Base-by-base conservation (phyloP, 495 filamentous ascomycete genomes). In the Penicillium angulare region DNA sequence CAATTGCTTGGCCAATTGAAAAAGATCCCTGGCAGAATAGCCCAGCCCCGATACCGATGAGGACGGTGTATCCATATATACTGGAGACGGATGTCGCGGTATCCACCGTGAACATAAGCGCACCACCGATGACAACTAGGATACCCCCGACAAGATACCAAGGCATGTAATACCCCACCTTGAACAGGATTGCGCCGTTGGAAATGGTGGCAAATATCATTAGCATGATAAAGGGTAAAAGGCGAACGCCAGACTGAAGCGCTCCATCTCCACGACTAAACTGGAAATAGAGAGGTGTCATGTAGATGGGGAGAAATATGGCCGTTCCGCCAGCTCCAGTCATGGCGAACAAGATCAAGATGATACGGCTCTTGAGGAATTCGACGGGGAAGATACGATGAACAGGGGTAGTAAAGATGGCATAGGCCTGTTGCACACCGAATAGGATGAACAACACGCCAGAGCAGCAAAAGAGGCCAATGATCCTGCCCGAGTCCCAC, bases 61-160 rank as follows among this genome's bases (percentile, higher is more conserved):
- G 33, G 22, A 48, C 21, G 6, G 32, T 24, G 45, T 48, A 48
- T 13, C 45, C 45, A 48, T 48, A 48, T 12, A 48, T 39, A 22
- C 29, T 21, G 13, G 33, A 32, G 13, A 20, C 21, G 18, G 45
- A 27, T 5, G 45, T 48, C n/a, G 27, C 7, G 10, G 33, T 24
- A 27, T 48, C 22, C 10, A 32, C n/a, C 15, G 45, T 48, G 33
- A 35, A 41, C 47, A 49, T 42, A 13, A 49, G 36, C 17, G 47
- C 24, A 8, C 35, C 17, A 27, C 47, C 47, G 21, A 49, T 20
- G 33, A 49, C 16, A 2, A 49, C 18, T 17, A 33, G 15, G 12
- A 26, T 20, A 33, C 21, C 42, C 16, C 47, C 36, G 23, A 42
- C 20, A 3, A 49, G 7, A 22, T 49, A 21, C 47, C 47, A 49